Evolutionary conservation across 768 basidiomycete genomes (phyloP).

Genomic region (Lentinula aciculospora): DNA sequence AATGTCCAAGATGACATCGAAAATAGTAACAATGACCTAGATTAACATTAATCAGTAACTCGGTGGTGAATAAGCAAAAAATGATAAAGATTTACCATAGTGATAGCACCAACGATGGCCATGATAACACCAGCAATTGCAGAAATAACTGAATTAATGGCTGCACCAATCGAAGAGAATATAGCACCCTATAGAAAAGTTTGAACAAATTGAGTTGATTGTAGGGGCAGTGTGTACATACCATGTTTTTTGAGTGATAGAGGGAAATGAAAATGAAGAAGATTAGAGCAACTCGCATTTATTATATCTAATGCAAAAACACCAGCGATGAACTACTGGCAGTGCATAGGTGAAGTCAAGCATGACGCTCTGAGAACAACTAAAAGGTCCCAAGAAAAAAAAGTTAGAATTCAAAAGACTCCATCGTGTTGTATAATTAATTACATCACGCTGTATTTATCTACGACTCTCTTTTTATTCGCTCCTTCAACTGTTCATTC

Average conservation of each 20-base stretch:
- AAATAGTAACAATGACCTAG: conserved; percentile 61
- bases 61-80: background rate
- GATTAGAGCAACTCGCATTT: background rate
- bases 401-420: background rate
- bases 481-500: conserved; percentile 41
- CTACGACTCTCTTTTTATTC: conserved; percentile 19
- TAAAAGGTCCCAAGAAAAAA: background rate
- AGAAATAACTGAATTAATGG: conserved; percentile 52
- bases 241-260: background rate
- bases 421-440: too few relatives aligned
- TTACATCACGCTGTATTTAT: too few relatives aligned
- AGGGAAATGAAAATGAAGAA: too few relatives aligned
- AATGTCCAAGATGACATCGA: conserved; percentile 53
- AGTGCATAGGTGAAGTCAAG: background rate
- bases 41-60: background rate
- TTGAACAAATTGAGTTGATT: background rate
- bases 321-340: too few relatives aligned
- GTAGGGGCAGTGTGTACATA: background rate
- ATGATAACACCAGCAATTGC: conserved; percentile 56
- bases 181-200: conserved; percentile 43
- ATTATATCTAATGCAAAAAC: background rate
- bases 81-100: conserved; percentile 36
- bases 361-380: background rate
- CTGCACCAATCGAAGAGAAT: conserved; percentile 59
- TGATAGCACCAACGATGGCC: conserved; percentile 55